Base-by-base conservation (phyloP, 768 basidiomycete genomes). In the Cytidiella melzeri region DNA sequence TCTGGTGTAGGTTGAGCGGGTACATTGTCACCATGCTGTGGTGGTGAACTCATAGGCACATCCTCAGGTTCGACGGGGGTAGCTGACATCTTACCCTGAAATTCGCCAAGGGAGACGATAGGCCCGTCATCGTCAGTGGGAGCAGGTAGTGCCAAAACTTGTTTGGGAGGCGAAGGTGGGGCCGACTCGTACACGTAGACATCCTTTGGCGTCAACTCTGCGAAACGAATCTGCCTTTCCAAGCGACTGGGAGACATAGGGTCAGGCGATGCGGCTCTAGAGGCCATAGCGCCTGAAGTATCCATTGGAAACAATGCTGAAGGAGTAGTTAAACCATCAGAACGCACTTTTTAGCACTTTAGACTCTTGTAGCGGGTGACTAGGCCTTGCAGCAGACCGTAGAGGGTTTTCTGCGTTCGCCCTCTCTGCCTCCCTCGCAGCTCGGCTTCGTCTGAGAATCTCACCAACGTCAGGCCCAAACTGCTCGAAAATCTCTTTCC, bases 171-270 rank as follows among this genome's bases (percentile, higher is more conserved):
- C 3, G 90, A 89, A 1, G 84, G 70, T 3, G 87, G 89, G 1
- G 80, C 83, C 12, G 88, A 90, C 57, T 89, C 85, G 58, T 92
- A 92, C 1, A 92, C 83, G 64, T 88, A 75, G 2, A 92, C 79
- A 59, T 91, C 85, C n/a, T 76, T 66, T 0, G 86, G 80, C 1
- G 75, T 78, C 13, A 89, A 70, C 34, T 90, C 82, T 26, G 87
- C 85, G 58, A 92, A 92, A 15, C 89, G 81, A 25, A 91, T 65
- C 55, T 68, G 79, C 12, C 83, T 69, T 43, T 69, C 59, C 1
- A 74, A 54, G 66, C 79, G 45, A 62, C 80, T 73, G 64, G 82
- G 23, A 2, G 54, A 55, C 3, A 44, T 9, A 3, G 45, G 50
- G 2, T 37, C 28, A 1, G 54, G 54, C 2, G 50, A 51, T 10